Evolutionary conservation across 2,329 filamentous ascomycete species (phyloP).

Genomic region (Colletotrichum tofieldiae): DNA sequence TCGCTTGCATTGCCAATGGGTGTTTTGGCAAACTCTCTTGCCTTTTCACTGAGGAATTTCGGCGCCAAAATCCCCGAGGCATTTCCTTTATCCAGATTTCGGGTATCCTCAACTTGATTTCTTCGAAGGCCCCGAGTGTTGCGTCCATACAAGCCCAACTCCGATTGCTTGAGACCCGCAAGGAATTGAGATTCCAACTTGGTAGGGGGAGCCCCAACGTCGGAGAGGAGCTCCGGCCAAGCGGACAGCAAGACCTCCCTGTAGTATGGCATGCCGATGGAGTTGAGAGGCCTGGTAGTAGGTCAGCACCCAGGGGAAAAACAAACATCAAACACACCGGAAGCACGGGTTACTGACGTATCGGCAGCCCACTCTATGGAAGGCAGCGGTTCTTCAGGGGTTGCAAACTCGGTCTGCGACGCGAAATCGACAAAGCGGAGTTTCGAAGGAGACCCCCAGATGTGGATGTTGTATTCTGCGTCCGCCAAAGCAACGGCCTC

Average conservation of each 20-base stretch:
- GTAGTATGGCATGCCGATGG: constrained; percentile 94
- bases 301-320: constrained; percentile 30
- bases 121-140: constrained; percentile 82
- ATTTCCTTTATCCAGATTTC: constrained; percentile 72
- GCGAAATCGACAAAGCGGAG: constrained; percentile 89
- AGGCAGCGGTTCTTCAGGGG: constrained; percentile 71
- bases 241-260: constrained; percentile 88
- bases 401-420: constrained; percentile 83
- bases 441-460: constrained; percentile 91
- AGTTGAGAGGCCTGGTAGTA: constrained; percentile 76
- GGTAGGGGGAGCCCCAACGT: constrained; percentile 85
- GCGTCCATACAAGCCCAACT: constrained; percentile 84
- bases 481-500: constrained; percentile 89
- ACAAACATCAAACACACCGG: neutral
- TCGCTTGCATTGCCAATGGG: constrained; percentile 57
- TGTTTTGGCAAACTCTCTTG: constrained; percentile 75
- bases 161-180: constrained; percentile 77
- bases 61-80: constrained; percentile 79
- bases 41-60: constrained; percentile 96
- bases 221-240: constrained; percentile 90
- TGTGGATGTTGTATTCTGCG: constrained; percentile 82
- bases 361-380: constrained; percentile 80
- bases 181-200: constrained; percentile 82
- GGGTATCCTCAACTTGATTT: constrained; percentile 88
- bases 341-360: constrained; percentile 65